Base-by-base conservation (phyloP, 1,139 yeast species). In the Scheffersomyces segobiensis region DNA sequence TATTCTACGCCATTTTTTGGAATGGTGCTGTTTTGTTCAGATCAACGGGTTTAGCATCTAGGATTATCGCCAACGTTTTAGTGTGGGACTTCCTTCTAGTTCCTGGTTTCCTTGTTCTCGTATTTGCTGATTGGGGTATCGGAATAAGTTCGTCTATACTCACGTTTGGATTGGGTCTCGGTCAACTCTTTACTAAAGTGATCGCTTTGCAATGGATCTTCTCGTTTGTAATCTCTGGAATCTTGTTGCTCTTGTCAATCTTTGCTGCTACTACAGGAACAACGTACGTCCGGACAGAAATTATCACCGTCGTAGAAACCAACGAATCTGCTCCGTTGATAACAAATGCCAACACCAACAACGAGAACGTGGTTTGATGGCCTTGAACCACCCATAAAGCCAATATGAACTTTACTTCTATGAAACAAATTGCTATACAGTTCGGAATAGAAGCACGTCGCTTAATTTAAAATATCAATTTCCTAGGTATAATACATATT, bases 171-270 rank as follows among this genome's bases (percentile, higher is more conserved):
- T 71, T 90, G 53, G 95, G 87, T 3, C 77, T 88, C 56, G 88
- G 89, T 58, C 97, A 90, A 74, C 71, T 90, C 60, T 80, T 87
- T 67, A 83, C 86, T 57, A 88, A 85, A 75, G 77, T 84, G 42
- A 81, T 90, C 76, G 95, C 95, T 3, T 79, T 90, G 61, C 96
- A 90, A 75, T 91, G 96, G 96, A 85, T 88, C 63, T 90, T 90
- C 76, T 96, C 93, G 10, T 86, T 88, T 64, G 73, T 83, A 57
- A 89, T 89, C 63, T 76, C 89, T 17, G 87, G 84, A 14, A 56
- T 79, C 49, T 80, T 88, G 70, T 78, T 85, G 59, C 66, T 86
- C 32, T 70, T 81, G 57, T 78, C 87, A 21, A 60, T 84, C 50
- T 70, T 82, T 32, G 79, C 81, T 20, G 79, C 87, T 24, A 63